Evolutionary conservation across 495 filamentous ascomycete species (phyloP), one percentile per base, ranked within the genome.

Genomic region (Cladorrhinum samala): DNA sequence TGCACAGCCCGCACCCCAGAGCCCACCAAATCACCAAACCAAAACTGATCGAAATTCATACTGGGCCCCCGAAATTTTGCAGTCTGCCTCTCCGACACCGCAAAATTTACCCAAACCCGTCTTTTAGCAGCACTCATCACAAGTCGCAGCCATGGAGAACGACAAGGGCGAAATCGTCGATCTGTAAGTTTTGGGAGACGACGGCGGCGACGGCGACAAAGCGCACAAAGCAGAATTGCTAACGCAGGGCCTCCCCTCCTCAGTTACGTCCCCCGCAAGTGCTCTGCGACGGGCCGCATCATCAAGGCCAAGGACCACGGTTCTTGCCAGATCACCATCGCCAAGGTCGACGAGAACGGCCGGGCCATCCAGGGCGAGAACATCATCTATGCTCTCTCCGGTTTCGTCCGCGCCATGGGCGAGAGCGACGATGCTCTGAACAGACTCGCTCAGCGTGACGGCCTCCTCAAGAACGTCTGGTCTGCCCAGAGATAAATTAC

Each of bases 291-390:
- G 74, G 88, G 88, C 86, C 84, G 88, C 76, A 96, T 97, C 83
- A 96, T 97, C 84, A 96, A 96, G 81, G 88, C 93, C 79, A 96
- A 96, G 78, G 93, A 94, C 77, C 89, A 94, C 80, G 89, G 87
- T 63, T 91, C 87, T 50, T 91, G 91, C 63, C 87, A 96, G 79
- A 87, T 95, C 72, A 86, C 85, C 62, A 79, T 93, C 68, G 88
- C 84, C 70, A 93, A 93, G 77, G 89, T 98, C 62, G 93, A 96
- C 75, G 93, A 99, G 82, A 91, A 88, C 77, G 92, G 93, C 61
- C 87, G 91, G 64, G 72, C 74, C 61, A 89, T 96, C 81, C 93
- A 89, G 58, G 89, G 90, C 67, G 93, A 97, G 80, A 95, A 90
- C 83, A 85, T 96, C 75, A 86, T 89, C 65, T 96, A 95, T 70